Base-by-base conservation (phyloP, 2,329 filamentous ascomycete species). In the Fusarium concolor region DNA sequence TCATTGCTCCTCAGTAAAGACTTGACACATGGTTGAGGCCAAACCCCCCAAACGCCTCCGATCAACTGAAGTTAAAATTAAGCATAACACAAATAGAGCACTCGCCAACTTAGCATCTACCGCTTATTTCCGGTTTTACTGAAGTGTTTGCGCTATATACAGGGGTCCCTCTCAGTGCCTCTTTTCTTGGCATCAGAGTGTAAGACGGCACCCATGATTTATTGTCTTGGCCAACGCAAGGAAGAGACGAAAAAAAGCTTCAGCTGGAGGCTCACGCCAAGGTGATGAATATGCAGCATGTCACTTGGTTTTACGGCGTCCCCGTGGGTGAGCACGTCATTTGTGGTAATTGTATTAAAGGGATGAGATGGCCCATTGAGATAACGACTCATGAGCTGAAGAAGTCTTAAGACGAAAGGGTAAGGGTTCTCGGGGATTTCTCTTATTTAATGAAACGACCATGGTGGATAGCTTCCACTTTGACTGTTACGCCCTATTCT, bases 41-140 rank as follows among this genome's bases (percentile, higher is more conserved):
- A 7, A 53, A 10, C 17, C 22, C 20, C 31, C 11, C 15, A 9
- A 5, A 20, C 33, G 29, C 29, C 29, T n/a, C 18, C 5, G 42
- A 37, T 29, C 24, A 35, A 33, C 37, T 11, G 22, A 50, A 8
- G 28, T 41, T 52, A 43, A 39, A 56, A 52, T 65, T 70, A 70
- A 70, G 63, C 67, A 65, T 70, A 70, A 70, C 24, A 17, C 6
- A 44, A 44, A 62, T 44, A 63, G 49, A 57, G 17, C 20, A n/a
- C 22, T 45, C 24, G 37, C 29, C 11, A 11, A 33, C 17, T 29
- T 51, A 22, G 28, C 17, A 10, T 33, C 6, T 9, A 49, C 42
- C 37, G 60, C 41, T 63, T 63, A 63, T 63, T 63, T 39, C 60
- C 60, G 60, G 29, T 28, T 31, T 55, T 44, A 37, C 31, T 33